phyloP scores from a whole-genome alignment of 164 flowering plant species.

The Pachysandra terminalis region DNA sequence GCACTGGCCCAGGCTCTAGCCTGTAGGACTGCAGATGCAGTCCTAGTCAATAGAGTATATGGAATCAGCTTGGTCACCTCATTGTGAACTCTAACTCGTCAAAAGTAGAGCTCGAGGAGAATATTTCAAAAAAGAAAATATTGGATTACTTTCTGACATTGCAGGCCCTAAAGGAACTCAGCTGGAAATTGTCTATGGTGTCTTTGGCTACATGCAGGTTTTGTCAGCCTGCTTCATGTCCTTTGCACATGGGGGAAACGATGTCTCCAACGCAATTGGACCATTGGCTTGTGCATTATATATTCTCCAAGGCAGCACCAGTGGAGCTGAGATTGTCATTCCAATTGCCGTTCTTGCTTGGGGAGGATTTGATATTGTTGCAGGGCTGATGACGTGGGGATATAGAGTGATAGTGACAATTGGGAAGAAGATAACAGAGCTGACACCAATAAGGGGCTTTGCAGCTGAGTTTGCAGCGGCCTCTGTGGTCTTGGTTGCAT shows the following conservation, averaged over 20 bases:
- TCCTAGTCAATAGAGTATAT: slow-evolving; percentile 56
- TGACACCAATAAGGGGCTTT: slow-evolving; percentile 80
- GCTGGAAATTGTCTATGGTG: slow-evolving; percentile 87
- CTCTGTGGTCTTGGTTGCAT: slow-evolving; percentile 85
- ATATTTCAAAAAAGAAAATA: slow-evolving; percentile 20
- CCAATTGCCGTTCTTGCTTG: slow-evolving; percentile 77
- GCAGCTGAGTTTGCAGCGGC: slow-evolving; percentile 99
- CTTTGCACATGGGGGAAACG: slow-evolving; percentile 98
- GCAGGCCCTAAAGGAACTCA: slow-evolving; percentile 96
- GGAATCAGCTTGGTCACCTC: slow-evolving; percentile 85
- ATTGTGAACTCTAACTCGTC: slow-evolving; percentile 40
- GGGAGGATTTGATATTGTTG: slow-evolving; percentile 97
- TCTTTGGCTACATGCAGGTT: slow-evolving; percentile 97
- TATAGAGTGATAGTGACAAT: slow-evolving; percentile 92
- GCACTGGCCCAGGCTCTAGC: slow-evolving; percentile 77
- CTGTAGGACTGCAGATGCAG: slow-evolving; percentile 65
- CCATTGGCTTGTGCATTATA: slow-evolving; percentile 91
- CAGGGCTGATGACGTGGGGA: slow-evolving; percentile 77
- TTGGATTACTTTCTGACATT: slow-evolving; percentile 74
- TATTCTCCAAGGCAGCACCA: slow-evolving; percentile 69
- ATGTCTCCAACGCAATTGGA: slow-evolving; percentile 97
- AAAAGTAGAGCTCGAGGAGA: slow-evolving; percentile 28
- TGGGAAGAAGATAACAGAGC: slow-evolving; percentile 76
- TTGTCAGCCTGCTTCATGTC: slow-evolving; percentile 99
- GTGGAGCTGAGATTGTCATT: slow-evolving; percentile 50